A percentile compares a stretch with the other conserved stretches of the same genome.
phyloP scores from a whole-genome alignment of 2,329 filamentous ascomycete species.

The Apiospora pterosperma region DNA sequence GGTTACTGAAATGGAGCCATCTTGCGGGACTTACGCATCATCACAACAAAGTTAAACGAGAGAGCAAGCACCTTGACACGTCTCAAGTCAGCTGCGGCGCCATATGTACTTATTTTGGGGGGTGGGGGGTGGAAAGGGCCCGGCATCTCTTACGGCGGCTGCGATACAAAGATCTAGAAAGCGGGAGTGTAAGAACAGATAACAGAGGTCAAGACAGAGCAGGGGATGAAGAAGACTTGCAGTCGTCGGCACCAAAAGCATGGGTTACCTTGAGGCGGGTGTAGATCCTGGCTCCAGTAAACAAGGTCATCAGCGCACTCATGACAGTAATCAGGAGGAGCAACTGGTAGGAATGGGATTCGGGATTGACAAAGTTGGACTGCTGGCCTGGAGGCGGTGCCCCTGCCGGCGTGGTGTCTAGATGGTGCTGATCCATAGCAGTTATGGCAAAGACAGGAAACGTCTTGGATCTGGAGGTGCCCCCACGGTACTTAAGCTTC shows the following conservation, averaged over 20 bases:
- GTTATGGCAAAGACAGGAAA: accelerated
- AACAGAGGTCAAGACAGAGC: neutral
- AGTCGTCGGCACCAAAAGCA: neutral
- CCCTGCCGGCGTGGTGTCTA: neutral
- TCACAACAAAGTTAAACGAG: neutral
- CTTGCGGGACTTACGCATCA: neutral
- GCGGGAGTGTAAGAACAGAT: neutral
- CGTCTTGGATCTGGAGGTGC: too few relatives aligned
- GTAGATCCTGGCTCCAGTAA: neutral
- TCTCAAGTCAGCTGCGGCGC: neutral
- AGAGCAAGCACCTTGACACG: neutral
- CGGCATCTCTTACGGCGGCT: neutral
- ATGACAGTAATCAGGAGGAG: neutral
- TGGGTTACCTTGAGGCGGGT: neutral
- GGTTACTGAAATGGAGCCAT: neutral
- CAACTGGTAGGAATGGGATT: neutral
- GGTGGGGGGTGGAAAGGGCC: too few relatives aligned
- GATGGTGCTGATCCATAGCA: neutral
- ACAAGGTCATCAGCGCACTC: neutral
- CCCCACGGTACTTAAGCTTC: too few relatives aligned
- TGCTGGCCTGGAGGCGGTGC: neutral
- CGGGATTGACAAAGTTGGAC: neutral
- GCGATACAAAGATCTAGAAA: neutral
- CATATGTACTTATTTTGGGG: too few relatives aligned
- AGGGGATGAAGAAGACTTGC: neutral